These are phyloP conservation scores for Ciborinia camelliae DNA, from an alignment of 2,329 filamentous ascomycete genomes.

Conservation along the genomic window DNA sequence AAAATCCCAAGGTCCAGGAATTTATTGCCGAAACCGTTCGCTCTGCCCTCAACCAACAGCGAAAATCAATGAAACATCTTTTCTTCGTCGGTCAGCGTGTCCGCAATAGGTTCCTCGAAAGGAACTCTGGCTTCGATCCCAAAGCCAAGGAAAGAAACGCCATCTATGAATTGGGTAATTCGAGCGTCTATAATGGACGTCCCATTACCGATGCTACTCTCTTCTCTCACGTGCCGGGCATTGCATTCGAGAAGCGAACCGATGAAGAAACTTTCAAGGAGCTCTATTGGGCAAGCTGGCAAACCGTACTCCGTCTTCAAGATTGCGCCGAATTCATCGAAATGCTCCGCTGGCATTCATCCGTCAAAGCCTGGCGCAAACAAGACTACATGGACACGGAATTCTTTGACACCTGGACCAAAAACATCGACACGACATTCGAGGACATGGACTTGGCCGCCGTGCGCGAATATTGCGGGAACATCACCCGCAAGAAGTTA, in stretches of 20 bases:
- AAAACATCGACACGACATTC: constrained; percentile 15
- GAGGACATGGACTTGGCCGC: constrained; percentile 16
- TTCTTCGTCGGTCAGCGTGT: constrained; percentile 19
- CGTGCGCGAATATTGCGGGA: constrained; percentile 16
- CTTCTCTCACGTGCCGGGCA: constrained; percentile 14
- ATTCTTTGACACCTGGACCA: constrained; percentile 18
- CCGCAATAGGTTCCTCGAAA: constrained; percentile 16
- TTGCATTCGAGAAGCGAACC: constrained; percentile 16
- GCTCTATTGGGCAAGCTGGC: constrained; percentile 18
- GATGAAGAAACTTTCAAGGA: constrained; percentile 18
- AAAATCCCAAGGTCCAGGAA: constrained; percentile 15
- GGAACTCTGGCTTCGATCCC: constrained; percentile 14
- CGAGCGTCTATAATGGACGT: constrained; percentile 17
- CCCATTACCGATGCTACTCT: constrained; percentile 19
- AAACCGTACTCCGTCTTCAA: constrained; percentile 13
- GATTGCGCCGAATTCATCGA: constrained; percentile 19
- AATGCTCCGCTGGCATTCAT: constrained; percentile 19
- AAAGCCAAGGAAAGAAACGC: constrained; percentile 14
- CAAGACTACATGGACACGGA: constrained; percentile 15
- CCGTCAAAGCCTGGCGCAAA: constrained; percentile 17
- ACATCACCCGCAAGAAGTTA: constrained; percentile 17
- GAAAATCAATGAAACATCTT: constrained; percentile 19
- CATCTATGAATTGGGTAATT: constrained; percentile 16
- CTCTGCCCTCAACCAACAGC: constrained; percentile 12
- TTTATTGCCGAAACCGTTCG: constrained; percentile 12